Conservation (phyloP, 768 basidiomycete genomes). For the Candolleomyces aberdarensis region DNA sequence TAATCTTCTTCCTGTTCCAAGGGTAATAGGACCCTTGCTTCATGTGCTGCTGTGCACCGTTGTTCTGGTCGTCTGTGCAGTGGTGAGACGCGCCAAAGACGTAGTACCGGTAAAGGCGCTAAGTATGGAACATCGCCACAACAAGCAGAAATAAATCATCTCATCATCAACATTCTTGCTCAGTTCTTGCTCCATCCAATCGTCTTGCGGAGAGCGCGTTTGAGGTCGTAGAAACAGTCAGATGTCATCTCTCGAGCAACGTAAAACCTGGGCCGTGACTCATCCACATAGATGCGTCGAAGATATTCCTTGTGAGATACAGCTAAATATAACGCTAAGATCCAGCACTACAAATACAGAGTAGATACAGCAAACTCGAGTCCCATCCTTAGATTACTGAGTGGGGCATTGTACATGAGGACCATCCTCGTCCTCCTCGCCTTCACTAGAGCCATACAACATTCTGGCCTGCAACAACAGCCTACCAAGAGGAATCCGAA, state of each 20-base stretch:
- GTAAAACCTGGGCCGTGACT: too few species aligned
- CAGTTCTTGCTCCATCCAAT: neutral
- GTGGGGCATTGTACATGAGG: neutral
- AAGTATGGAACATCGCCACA: conserved; percentile 4
- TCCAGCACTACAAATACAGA: too few species aligned
- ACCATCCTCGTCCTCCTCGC: neutral
- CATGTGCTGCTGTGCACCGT: neutral
- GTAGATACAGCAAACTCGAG: neutral
- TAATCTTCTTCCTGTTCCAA: neutral
- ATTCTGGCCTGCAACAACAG: neutral
- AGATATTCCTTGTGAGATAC: neutral
- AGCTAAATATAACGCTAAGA: neutral
- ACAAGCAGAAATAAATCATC: neutral
- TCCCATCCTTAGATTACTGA: neutral
- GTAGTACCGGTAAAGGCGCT: neutral
- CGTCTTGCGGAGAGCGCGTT: too few species aligned
- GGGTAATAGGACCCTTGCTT: neutral
- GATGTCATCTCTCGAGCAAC: too few species aligned
- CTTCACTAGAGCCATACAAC: neutral
- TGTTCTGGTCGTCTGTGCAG: neutral
- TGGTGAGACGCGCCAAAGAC: neutral
- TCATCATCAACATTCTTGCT: neutral
- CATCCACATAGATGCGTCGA: too few species aligned
- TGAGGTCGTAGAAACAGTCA: too few species aligned
- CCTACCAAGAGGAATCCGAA: neutral